Evolutionary conservation across 2,329 filamentous ascomycete species (phyloP).

Genomic region (Alternaria conjuncta): DNA sequence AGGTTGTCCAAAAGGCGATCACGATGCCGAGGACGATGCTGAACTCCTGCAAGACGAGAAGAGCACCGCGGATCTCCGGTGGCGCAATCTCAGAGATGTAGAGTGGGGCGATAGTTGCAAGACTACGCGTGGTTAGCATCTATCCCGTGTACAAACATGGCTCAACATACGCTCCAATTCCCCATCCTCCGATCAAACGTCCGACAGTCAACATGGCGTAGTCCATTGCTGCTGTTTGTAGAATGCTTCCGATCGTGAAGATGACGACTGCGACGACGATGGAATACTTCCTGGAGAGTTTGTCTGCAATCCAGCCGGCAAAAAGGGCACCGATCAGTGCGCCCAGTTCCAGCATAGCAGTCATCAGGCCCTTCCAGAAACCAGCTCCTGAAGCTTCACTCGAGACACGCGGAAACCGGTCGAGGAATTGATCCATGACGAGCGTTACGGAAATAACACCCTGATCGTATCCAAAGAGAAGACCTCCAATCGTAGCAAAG

Average conservation of each 20-base stretch:
- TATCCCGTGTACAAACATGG: neutral
- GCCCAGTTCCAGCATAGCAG: conserved; percentile 63
- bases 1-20: conserved; percentile 62
- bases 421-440: conserved; percentile 60
- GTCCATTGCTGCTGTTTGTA: conserved; percentile 59
- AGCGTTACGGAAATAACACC: conserved; percentile 56
- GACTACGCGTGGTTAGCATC: conserved; percentile 18
- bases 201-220: conserved; percentile 61
- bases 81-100: conserved; percentile 62
- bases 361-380: conserved; percentile 56
- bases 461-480: conserved; percentile 59
- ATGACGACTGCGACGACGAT: conserved; percentile 60
- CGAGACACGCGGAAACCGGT: conserved; percentile 53
- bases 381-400: conserved; percentile 51
- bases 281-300: conserved; percentile 59
- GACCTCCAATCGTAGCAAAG: conserved; percentile 58
- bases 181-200: conserved; percentile 58
- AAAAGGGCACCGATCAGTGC: conserved; percentile 52
- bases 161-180: conserved; percentile 56
- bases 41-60: conserved; percentile 58
- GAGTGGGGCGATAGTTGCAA: conserved; percentile 55
- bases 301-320: conserved; percentile 58
- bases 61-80: conserved; percentile 56
- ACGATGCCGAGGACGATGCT: conserved; percentile 57
- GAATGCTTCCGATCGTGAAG: conserved; percentile 58